Evolutionary conservation across 2,329 filamentous ascomycete species (phyloP), one percentile per base, ranked within the genome.

Genomic region (Purpureocillium takamizusanense): DNA sequence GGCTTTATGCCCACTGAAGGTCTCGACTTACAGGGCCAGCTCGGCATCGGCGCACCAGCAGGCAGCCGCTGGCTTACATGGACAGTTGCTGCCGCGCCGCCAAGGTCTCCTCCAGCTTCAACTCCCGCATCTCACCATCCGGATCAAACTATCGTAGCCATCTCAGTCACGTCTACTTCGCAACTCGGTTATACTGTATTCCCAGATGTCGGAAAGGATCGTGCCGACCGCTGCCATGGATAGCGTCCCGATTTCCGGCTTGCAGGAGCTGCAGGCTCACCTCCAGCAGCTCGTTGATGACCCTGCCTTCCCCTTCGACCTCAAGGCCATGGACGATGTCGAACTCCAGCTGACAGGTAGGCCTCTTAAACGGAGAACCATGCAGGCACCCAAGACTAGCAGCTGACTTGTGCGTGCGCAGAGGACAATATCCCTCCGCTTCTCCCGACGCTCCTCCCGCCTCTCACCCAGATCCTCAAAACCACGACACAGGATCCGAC

Each of bases 291-390:
- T 80, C n/a, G 44, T 65, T 14, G 51, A 57, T 18, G 63, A 70
- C 42, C 59, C 68, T 14, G 57, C 59, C 1, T 53, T 64, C 1
- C 52, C 60, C 1, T 58, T 74, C 28, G 56, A 70, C 42, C 56
- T 59, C 10, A 70, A 69, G 46, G 60, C 80, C 2, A 72, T 81
- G 42, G 76, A 80, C 49, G 60, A 76, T 49, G 68, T 80, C 33
- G 69, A 74, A 48, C 65, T 79, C 4, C 74, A 79, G 50, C 60
- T 81, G 13, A 78, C 65, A 31, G 69, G 74, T 71, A 51, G 18
- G 53, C 41, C 18, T 23, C 11, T 13, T 11, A 6, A 6, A 13
- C n/a, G 4, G 28, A 13, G 7, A 30, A 7, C 28, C 28, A 30
- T 30, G n/a, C n/a, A 12, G 12, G 11, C 6, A 6, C 28, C n/a